Conservation (phyloP, 352 stramenopile genomes). For the Globisporangium recalcitrans region DNA sequence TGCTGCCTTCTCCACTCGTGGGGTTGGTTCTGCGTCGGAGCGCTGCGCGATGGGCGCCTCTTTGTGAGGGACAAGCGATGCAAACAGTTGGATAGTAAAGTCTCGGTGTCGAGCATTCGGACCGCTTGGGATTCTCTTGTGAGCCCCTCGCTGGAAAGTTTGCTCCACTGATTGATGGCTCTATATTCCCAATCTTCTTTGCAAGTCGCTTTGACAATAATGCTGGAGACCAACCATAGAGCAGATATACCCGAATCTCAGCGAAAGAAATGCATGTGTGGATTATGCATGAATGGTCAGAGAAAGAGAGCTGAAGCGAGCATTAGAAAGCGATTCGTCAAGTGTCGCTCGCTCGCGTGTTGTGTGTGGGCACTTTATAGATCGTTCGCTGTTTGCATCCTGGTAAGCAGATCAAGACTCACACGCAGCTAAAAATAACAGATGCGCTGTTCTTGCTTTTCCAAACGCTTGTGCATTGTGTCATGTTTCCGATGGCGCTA, state of each 20-base stretch:
- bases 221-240: constrained; percentile 90
- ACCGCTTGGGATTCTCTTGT: constrained; percentile 39
- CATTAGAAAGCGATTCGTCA: too few relatives aligned
- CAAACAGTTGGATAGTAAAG: constrained; percentile 88
- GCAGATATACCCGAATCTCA: constrained; percentile 47
- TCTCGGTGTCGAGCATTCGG: constrained; percentile 83
- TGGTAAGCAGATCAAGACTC: neutral
- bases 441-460: neutral
- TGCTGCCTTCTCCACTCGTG: constrained; percentile 7
- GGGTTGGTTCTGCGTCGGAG: neutral
- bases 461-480: neutral
- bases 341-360: too few relatives aligned
- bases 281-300: neutral
- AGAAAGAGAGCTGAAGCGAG: too few relatives aligned
- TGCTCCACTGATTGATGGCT: constrained; percentile 88
- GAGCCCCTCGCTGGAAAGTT: constrained; percentile 46
- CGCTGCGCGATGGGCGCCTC: constrained; percentile 16
- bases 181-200: constrained; percentile 91
- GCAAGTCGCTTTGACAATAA: constrained; percentile 83
- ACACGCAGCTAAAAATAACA: neutral
- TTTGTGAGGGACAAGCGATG: constrained; percentile 87
- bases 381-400: neutral
- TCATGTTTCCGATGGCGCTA: too few relatives aligned
- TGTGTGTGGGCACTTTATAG: neutral
- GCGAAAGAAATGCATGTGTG: constrained; percentile 1